Percentiles rank a stretch among this genome's conserved stretches.
Conservation (phyloP, 2,329 filamentous ascomycete genomes). For the Fusarium sp. region DNA sequence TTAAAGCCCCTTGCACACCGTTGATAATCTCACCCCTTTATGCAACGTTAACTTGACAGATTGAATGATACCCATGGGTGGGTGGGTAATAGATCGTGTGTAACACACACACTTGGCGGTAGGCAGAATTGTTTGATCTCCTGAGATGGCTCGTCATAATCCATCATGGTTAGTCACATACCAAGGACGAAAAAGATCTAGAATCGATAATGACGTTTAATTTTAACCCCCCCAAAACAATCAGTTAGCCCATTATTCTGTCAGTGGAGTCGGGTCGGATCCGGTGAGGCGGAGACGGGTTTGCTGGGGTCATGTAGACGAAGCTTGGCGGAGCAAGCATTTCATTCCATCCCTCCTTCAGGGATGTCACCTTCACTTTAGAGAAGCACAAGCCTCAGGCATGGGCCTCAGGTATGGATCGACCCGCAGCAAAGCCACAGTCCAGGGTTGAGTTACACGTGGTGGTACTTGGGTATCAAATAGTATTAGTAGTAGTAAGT, state of each 20-base stretch:
- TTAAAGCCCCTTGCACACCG: not conserved
- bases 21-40: not conserved
- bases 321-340: not conserved
- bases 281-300: not conserved
- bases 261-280: not conserved
- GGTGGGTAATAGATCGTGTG: not conserved
- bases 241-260: not conserved
- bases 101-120: not conserved
- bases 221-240: not conserved
- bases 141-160: not conserved
- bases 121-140: not conserved
- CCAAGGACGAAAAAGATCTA: not conserved
- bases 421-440: not conserved
- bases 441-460: not conserved
- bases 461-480: constrained; percentile 6
- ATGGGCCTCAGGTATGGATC: not conserved
- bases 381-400: not conserved
- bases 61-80: not conserved
- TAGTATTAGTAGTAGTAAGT: not conserved
- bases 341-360: not conserved
- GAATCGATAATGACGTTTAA: not conserved
- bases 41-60: not conserved
- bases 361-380: not conserved
- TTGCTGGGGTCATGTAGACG: not conserved
- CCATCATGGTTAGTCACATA: not conserved